Evolutionary conservation across 2,329 filamentous ascomycete species (phyloP).

Genomic region (Dactylellina drechsleri): DNA sequence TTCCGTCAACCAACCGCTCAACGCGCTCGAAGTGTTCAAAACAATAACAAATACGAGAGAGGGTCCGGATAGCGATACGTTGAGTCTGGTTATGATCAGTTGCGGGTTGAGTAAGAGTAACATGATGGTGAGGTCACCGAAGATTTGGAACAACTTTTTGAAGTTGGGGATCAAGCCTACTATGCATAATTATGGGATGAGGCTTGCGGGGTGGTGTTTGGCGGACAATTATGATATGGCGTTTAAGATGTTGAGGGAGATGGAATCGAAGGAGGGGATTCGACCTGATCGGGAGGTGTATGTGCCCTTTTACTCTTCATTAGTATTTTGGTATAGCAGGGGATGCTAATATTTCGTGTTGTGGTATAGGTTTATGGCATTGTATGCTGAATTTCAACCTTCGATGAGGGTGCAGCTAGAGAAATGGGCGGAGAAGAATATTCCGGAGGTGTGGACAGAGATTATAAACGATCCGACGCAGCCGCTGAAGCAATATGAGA

Average conservation of each 20-base stretch:
- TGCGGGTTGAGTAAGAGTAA: slow-evolving; percentile 73
- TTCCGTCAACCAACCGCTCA: slow-evolving; percentile 72
- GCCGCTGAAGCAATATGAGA: slow-evolving; percentile 45
- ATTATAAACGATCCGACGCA: slow-evolving; percentile 65
- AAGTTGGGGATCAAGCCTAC: slow-evolving; percentile 83
- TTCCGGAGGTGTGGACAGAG: slow-evolving; percentile 75
- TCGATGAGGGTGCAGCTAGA: slow-evolving; percentile 76
- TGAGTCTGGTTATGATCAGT: slow-evolving; percentile 81
- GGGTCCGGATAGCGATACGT: slow-evolving; percentile 82
- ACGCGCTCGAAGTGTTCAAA: slow-evolving; percentile 81
- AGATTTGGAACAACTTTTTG: slow-evolving; percentile 76
- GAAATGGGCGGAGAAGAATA: slow-evolving; percentile 75
- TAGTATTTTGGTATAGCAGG: background rate
- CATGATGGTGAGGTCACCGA: slow-evolving; percentile 69
- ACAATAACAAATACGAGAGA: slow-evolving; percentile 85
- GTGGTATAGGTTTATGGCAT: slow-evolving; percentile 42
- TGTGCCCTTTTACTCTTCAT: slow-evolving; percentile 63
- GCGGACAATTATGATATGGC: slow-evolving; percentile 77
- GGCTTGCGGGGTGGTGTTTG: slow-evolving; percentile 78
- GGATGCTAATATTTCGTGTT: background rate
- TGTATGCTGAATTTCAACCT: slow-evolving; percentile 52
- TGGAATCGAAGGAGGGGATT: slow-evolving; percentile 73
- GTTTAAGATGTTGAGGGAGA: slow-evolving; percentile 72
- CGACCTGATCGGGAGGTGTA: slow-evolving; percentile 77
- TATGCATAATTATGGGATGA: slow-evolving; percentile 76